These are phyloP conservation scores for Diaporthe batatas DNA, from an alignment of 2,329 filamentous ascomycete genomes.

Conservation along the genomic window DNA sequence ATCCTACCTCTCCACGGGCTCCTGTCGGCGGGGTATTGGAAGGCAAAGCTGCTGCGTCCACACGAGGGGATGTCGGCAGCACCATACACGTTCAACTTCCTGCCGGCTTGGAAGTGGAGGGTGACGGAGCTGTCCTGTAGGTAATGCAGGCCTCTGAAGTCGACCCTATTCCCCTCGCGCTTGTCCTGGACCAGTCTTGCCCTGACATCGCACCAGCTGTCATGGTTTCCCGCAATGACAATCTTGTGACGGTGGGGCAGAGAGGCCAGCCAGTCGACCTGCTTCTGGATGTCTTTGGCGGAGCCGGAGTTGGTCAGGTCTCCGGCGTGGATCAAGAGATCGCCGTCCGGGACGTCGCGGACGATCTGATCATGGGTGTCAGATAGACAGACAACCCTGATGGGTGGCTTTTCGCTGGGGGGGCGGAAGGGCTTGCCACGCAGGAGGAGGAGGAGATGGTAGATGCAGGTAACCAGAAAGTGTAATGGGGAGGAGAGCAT, in stretches of 20 bases:
- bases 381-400: slow-evolving; percentile 88
- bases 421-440: slow-evolving; percentile 75
- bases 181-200: slow-evolving; percentile 71
- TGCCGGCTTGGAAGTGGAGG: slow-evolving; percentile 71
- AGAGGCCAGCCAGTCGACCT: slow-evolving; percentile 83
- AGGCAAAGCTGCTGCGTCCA: slow-evolving; percentile 79
- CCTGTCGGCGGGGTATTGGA: slow-evolving; percentile 76
- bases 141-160: slow-evolving; percentile 80
- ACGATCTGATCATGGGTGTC: slow-evolving; percentile 83
- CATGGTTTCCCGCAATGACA: slow-evolving; percentile 89
- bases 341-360: slow-evolving; percentile 76
- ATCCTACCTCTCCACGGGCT: slow-evolving; percentile 81
- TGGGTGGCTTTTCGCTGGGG: slow-evolving; percentile 62
- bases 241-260: slow-evolving; percentile 86
- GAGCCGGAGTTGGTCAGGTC: slow-evolving; percentile 84
- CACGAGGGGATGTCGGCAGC: slow-evolving; percentile 84
- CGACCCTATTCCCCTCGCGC: slow-evolving; percentile 63
- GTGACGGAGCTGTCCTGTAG: slow-evolving; percentile 77
- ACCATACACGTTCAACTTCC: slow-evolving; percentile 81
- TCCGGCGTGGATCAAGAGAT: slow-evolving; percentile 90
- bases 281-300: slow-evolving; percentile 79
- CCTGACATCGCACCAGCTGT: slow-evolving; percentile 82
- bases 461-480: slow-evolving; percentile 71
- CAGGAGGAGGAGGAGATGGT: slow-evolving; percentile 74
- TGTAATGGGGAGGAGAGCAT: slow-evolving; percentile 78